Conservation (phyloP, 2,329 filamentous ascomycete species). For the Sclerotinia subarctica region DNA sequence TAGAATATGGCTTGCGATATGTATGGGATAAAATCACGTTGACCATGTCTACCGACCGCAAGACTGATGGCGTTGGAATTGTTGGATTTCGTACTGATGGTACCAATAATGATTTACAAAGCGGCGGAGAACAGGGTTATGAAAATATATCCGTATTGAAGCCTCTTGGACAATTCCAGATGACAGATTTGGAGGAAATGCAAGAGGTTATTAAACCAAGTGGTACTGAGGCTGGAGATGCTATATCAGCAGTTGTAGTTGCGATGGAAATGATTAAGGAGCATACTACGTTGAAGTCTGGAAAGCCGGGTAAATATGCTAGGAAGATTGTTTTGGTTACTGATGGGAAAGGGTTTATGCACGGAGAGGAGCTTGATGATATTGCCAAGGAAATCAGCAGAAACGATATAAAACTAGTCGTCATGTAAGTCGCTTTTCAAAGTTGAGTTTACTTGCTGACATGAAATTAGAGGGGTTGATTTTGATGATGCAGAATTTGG, state of each 20-base stretch:
- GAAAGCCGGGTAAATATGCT: slow-evolving; percentile 63
- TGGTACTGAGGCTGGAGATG: slow-evolving; percentile 68
- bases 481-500: slow-evolving; percentile 91
- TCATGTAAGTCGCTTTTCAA: slow-evolving; percentile 59
- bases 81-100: slow-evolving; percentile 79
- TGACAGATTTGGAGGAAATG: slow-evolving; percentile 67
- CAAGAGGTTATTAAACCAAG: slow-evolving; percentile 64
- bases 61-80: slow-evolving; percentile 73
- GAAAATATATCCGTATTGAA: slow-evolving; percentile 79
- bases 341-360: slow-evolving; percentile 71
- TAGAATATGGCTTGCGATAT: slow-evolving; percentile 88
- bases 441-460: slow-evolving; percentile 29
- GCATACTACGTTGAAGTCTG: slow-evolving; percentile 63
- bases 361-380: slow-evolving; percentile 61
- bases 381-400: slow-evolving; percentile 73
- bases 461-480: slow-evolving; percentile 67
- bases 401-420: slow-evolving; percentile 70
- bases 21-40: slow-evolving; percentile 90
- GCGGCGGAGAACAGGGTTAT: slow-evolving; percentile 62
- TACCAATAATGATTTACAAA: slow-evolving; percentile 61
- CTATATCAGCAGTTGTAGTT: slow-evolving; percentile 81
- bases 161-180: slow-evolving; percentile 55
- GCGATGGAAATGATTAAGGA: slow-evolving; percentile 81
- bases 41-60: slow-evolving; percentile 65
- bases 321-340: slow-evolving; percentile 82